Evolutionary conservation across 2,329 filamentous ascomycete species (phyloP).

Genomic region (Trichoderma harzianum): DNA sequence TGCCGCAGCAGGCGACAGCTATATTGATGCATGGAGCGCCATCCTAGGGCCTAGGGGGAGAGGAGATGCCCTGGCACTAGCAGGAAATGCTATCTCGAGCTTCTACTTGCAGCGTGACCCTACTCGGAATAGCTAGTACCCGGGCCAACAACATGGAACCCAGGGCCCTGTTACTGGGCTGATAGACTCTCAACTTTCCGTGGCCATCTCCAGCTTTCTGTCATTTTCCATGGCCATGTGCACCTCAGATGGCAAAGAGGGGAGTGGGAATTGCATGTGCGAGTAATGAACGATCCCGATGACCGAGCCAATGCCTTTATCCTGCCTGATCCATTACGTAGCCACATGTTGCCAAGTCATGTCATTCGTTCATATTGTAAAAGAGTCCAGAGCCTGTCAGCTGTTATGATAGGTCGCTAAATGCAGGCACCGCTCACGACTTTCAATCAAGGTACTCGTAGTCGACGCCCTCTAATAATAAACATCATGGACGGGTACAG

Average conservation of each 20-base stretch:
- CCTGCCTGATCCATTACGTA: not conserved
- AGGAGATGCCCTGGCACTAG: not conserved
- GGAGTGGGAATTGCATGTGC: not conserved
- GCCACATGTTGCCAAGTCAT: not conserved
- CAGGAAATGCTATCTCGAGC: not conserved
- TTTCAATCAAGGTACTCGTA: not conserved
- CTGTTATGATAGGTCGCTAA: constrained; percentile 1
- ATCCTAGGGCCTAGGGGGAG: not conserved
- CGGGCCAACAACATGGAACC: no score
- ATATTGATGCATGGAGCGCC: not conserved
- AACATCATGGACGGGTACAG: not conserved
- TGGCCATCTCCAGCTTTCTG: not conserved
- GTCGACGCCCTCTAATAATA: not conserved
- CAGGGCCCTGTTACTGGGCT: not conserved
- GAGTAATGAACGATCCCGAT: constrained; percentile 2
- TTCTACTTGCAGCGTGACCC: not conserved
- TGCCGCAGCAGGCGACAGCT: constrained; percentile 15
- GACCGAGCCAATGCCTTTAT: not conserved
- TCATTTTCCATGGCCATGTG: not conserved
- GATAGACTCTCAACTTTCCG: not conserved
- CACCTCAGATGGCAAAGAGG: not conserved
- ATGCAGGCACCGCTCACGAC: constrained; percentile 6
- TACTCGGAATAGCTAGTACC: not conserved
- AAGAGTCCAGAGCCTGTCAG: not conserved
- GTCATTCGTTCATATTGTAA: not conserved